These are phyloP conservation scores for Gossypium schwendimanii DNA, from an alignment of 441 rosid genomes.

Conservation along the genomic window DNA sequence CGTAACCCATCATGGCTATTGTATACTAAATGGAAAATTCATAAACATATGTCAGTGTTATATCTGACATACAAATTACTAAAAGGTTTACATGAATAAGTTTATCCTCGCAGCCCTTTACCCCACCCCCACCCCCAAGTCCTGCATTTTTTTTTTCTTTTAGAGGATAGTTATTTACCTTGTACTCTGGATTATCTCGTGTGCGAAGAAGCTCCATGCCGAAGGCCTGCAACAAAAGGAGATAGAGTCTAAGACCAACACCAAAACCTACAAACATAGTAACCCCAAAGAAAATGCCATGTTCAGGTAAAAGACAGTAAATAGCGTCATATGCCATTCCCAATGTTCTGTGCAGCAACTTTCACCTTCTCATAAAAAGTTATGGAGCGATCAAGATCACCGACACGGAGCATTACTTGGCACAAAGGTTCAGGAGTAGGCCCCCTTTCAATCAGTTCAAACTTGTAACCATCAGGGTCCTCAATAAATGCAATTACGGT, in stretches of 20 bases:
- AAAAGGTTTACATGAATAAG: not conserved
- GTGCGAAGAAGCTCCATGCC: conserved; percentile 51
- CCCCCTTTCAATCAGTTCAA: conserved; percentile 42
- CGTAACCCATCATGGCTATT: conserved; percentile 52
- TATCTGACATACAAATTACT: not conserved
- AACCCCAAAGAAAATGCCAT: not conserved
- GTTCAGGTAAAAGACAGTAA: not conserved
- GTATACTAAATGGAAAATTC: conserved; percentile 28
- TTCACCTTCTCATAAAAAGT: conserved; percentile 44
- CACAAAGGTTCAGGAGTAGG: conserved; percentile 48
- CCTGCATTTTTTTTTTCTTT: not conserved
- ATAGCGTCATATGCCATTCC: not conserved
- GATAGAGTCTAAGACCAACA: not conserved
- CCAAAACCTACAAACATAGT: not conserved
- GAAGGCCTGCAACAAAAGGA: conserved; percentile 30
- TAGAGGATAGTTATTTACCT: conserved; percentile 22
- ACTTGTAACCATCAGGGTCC: conserved; percentile 44
- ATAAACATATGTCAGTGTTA: conserved; percentile 9
- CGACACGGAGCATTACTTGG: conserved; percentile 51
- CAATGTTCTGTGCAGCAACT: not conserved
- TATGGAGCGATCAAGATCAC: conserved; percentile 46
- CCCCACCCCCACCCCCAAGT: not conserved
- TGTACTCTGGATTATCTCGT: conserved; percentile 41
- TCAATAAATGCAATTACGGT: conserved; percentile 35
- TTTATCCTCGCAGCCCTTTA: not conserved